Conservation (phyloP, 768 basidiomycete species). For the Boletus edulis region DNA sequence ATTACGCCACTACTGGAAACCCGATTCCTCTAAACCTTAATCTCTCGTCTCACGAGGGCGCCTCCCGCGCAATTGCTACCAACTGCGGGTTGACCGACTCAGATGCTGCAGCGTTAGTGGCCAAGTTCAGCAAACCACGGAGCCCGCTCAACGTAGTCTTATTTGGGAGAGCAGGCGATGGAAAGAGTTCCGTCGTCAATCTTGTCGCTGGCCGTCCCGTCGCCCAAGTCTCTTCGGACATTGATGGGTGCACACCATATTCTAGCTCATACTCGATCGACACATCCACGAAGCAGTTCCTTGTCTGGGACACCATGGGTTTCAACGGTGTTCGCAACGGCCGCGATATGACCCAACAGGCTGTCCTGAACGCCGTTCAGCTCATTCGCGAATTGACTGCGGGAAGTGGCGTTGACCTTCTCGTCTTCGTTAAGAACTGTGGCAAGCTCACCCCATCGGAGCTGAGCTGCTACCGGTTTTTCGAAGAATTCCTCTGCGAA, state of each 20-base stretch:
- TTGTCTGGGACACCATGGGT: conserved; percentile 1
- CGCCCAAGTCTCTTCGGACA: not conserved
- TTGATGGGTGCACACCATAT: not conserved
- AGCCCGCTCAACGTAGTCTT: conserved; percentile 27
- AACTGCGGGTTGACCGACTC: not conserved
- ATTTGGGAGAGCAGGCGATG: conserved; percentile 29
- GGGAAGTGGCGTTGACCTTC: conserved; percentile 27
- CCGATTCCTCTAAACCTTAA: not conserved
- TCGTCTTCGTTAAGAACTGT: conserved; percentile 31
- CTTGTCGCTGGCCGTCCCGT: not conserved
- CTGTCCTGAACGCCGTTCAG: conserved; percentile 5
- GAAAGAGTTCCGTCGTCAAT: conserved; percentile 8
- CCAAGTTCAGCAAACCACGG: not conserved
- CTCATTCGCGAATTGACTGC: conserved; percentile 24
- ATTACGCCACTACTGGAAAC: not conserved
- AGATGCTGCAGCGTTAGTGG: not conserved
- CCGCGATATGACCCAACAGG: not conserved
- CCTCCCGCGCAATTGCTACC: not conserved
- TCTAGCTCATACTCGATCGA: not conserved
- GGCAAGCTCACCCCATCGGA: conserved; percentile 25
- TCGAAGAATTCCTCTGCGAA: conserved; percentile 32
- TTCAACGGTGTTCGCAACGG: not conserved
- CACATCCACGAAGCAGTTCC: not conserved
- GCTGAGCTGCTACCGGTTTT: conserved; percentile 27
- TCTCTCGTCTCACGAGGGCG: not conserved